A percentile compares a stretch with the other conserved stretches of the same genome.
Evolutionary conservation across 23 red algal species (phyloP).

Genomic region (Gracilaria vermiculophylla): DNA sequence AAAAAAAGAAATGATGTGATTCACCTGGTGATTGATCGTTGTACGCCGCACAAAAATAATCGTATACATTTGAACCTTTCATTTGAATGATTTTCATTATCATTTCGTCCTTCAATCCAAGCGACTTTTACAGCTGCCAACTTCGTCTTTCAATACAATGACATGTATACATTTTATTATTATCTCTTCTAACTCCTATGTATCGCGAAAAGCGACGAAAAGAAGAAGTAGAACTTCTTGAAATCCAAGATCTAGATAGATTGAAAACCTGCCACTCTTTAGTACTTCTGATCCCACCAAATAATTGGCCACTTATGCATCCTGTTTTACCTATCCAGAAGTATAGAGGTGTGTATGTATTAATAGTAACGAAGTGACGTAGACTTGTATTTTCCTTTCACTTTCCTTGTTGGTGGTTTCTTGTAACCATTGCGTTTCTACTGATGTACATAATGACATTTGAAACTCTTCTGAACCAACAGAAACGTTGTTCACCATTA

Average conservation of each 20-base stretch:
- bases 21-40: slow-evolving; percentile 2
- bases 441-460: background rate
- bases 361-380: background rate
- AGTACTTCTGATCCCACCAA: background rate
- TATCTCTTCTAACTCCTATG: background rate
- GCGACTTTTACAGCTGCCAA: background rate
- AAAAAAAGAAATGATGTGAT: background rate
- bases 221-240: background rate
- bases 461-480: background rate
- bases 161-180: slow-evolving; percentile 5
- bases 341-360: background rate
- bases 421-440: background rate
- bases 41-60: slow-evolving; percentile 29
- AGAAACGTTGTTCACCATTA: background rate
- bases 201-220: background rate
- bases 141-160: background rate
- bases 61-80: slow-evolving; percentile 2
- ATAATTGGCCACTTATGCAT: background rate
- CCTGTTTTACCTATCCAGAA: background rate
- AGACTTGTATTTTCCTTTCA: background rate
- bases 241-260: background rate
- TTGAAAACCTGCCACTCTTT: background rate
- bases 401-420: background rate
- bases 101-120: slow-evolving; percentile 1
- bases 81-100: slow-evolving; percentile 40